Evolutionary conservation across 768 basidiomycete species (phyloP), one percentile per base, ranked within the genome.

Genomic region (Epithele typhae): DNA sequence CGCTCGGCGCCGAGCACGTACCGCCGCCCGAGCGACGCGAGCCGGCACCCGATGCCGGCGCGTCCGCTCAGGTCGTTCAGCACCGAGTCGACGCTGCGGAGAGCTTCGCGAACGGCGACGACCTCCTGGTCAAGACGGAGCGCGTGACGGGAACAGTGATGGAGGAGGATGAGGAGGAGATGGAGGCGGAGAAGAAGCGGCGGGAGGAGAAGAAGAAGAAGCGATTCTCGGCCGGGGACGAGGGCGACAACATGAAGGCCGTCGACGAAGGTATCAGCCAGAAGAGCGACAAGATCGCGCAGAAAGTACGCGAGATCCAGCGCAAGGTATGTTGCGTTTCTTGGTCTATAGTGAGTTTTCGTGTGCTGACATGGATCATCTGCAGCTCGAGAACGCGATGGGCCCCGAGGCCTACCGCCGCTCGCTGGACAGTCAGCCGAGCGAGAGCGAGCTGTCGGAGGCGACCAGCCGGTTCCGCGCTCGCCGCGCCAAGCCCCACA

Each of bases 291-390:
- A 82, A 79, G 59, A 93, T 96, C 45, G 85, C 89, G 21, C 81
- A 87, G 62, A 91, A 92, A 64, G 87, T 96, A 37, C 59, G 87
- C 39, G 81, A 87, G 64, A 94, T 96, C 48, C 92, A 95, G 68
- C 82, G 87, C 54, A 95, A 94, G 80, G 92, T 92, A 36, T 45
- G 72, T 64, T 90, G 39, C 47, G 69, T 63, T 21, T 15, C 21
- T 17, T 5, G 15, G 18, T 43, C 37, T 18, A 43, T 44, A 25
- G 34, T 35, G 17, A 40, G 27, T 32, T 27, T 24, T n/a, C n/a
- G n/a, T n/a, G n/a, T 25, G 49, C 40, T 48, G 40, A 45, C 43
- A 24, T 2, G 37, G n/a, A 7, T 21, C 15, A 19, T 40, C n/a
- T 36, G 19, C 17, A 92, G 90, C 71, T 93, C 45, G 91, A 92